Evolutionary conservation across 768 basidiomycete species (phyloP).

Genomic region (Sporobolomyces roseus): DNA sequence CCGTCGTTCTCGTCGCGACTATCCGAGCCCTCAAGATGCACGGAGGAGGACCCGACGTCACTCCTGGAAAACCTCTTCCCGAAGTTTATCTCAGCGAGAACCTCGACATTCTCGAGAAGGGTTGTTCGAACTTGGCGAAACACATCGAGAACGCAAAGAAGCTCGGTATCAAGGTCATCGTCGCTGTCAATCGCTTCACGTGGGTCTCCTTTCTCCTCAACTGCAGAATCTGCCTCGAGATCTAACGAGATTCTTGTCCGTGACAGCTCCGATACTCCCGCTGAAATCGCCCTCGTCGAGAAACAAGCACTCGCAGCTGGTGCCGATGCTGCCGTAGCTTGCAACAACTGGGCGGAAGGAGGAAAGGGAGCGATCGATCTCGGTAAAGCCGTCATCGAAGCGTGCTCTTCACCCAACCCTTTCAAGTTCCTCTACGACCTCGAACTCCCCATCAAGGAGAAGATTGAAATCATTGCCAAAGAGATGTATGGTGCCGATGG

Average conservation of each 20-base stretch:
- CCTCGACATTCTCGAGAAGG: constrained; percentile 78
- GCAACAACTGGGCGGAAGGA: constrained; percentile 96
- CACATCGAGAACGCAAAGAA: constrained; percentile 94
- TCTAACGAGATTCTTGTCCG: background rate
- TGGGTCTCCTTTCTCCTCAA: constrained; percentile 46
- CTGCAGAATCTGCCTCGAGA: background rate
- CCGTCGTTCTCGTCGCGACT: constrained; percentile 91
- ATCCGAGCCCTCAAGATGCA: constrained; percentile 99
- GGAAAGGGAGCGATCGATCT: constrained; percentile 83
- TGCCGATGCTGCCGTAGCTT: constrained; percentile 89
- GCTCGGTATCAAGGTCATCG: constrained; percentile 92
- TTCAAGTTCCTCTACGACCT: constrained; percentile 83
- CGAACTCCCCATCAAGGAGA: constrained; percentile 72
- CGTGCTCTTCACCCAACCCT: constrained; percentile 61
- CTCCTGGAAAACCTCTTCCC: constrained; percentile 87
- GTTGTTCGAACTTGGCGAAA: constrained; percentile 84
- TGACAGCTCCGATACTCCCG: constrained; percentile 74
- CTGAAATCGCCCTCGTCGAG: constrained; percentile 80
- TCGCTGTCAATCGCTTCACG: constrained; percentile 94
- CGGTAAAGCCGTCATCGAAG: constrained; percentile 83
- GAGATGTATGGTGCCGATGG: constrained; percentile 78
- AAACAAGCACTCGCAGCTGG: constrained; percentile 75
- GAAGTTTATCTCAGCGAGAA: constrained; percentile 93
- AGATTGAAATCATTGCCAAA: constrained; percentile 70
- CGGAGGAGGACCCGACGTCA: constrained; percentile 93